Evolutionary conservation across 495 filamentous ascomycete genomes (phyloP).

Genomic region (Annulohypoxylon maeteangense): DNA sequence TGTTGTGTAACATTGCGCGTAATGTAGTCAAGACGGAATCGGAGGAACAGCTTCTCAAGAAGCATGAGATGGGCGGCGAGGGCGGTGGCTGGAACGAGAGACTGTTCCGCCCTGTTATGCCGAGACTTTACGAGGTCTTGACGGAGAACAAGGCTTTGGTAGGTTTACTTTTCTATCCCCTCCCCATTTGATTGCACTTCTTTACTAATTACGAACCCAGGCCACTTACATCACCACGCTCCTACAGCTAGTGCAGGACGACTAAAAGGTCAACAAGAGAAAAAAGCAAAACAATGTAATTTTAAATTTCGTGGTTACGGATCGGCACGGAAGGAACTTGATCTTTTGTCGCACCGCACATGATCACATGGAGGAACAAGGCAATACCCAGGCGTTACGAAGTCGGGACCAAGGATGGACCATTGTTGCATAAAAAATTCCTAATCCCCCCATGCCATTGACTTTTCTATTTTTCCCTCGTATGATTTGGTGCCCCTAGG

Average conservation of each 20-base stretch:
- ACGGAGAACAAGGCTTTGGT: conserved; percentile 64
- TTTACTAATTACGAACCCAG: conserved; percentile 31
- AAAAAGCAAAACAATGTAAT: neutral
- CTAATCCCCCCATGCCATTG: neutral
- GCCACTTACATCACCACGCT: conserved; percentile 47
- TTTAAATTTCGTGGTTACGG: neutral
- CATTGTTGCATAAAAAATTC: neutral
- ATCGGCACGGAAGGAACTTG: conserved; percentile 9
- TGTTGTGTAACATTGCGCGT: conserved; percentile 88
- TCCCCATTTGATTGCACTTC: neutral
- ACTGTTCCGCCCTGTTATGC: conserved; percentile 62
- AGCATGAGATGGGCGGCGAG: conserved; percentile 51
- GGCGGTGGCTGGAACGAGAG: conserved; percentile 59
- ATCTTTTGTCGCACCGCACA: conserved; percentile 1
- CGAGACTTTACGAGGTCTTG: conserved; percentile 62
- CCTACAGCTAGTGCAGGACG: conserved; percentile 47
- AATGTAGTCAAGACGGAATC: conserved; percentile 71
- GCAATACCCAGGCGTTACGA: conserved; percentile 36
- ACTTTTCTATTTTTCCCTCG: neutral
- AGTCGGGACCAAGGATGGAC: conserved; percentile 5
- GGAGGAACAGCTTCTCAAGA: conserved; percentile 63
- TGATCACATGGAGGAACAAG: conserved; percentile 28
- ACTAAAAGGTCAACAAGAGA: conserved; percentile 21
- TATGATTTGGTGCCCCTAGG: neutral
- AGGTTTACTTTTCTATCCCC: conserved; percentile 17